Evolutionary conservation across 768 basidiomycete species (phyloP).

Genomic region (Collybia sp.): DNA sequence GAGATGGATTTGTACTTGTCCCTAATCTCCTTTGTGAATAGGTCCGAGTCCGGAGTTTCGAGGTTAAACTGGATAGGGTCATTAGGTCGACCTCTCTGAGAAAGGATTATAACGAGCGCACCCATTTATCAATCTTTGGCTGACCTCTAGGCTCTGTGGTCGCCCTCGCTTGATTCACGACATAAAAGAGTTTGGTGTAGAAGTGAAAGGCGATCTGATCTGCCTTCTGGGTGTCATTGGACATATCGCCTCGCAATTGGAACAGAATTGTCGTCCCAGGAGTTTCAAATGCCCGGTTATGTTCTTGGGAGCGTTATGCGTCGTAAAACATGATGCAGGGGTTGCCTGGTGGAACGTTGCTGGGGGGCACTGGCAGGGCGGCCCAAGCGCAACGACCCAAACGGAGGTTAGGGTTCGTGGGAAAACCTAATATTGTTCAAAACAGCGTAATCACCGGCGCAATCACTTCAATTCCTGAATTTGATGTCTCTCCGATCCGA

Average conservation of each 20-base stretch:
- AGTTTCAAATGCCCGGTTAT: no score
- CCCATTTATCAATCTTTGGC: slow-evolving; percentile 78
- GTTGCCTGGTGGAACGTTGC: no score
- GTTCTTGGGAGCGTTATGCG: no score
- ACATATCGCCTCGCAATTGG: slow-evolving; percentile 20
- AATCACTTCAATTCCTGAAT: no score
- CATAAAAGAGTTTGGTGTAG: slow-evolving; percentile 77
- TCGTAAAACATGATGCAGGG: no score
- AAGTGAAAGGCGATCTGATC: slow-evolving; percentile 85
- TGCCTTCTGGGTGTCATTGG: slow-evolving; percentile 52
- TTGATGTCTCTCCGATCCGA: no score
- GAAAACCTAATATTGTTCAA: no score
- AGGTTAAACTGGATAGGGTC: slow-evolving; percentile 65
- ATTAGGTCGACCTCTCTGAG: slow-evolving; percentile 2
- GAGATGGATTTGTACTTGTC: slow-evolving; percentile 61
- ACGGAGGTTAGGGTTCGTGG: no score
- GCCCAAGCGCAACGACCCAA: no score
- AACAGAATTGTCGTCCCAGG: no score
- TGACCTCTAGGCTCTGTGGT: slow-evolving; percentile 39
- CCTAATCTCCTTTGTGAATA: slow-evolving; percentile 57
- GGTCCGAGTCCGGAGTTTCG: slow-evolving; percentile 69
- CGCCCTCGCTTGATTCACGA: slow-evolving; percentile 70
- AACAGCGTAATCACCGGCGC: no score
- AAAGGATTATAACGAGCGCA: slow-evolving; percentile 28
- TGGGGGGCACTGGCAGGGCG: no score